Conservation (phyloP, 2,329 filamentous ascomycete genomes). For the Epichloe uncinata region DNA sequence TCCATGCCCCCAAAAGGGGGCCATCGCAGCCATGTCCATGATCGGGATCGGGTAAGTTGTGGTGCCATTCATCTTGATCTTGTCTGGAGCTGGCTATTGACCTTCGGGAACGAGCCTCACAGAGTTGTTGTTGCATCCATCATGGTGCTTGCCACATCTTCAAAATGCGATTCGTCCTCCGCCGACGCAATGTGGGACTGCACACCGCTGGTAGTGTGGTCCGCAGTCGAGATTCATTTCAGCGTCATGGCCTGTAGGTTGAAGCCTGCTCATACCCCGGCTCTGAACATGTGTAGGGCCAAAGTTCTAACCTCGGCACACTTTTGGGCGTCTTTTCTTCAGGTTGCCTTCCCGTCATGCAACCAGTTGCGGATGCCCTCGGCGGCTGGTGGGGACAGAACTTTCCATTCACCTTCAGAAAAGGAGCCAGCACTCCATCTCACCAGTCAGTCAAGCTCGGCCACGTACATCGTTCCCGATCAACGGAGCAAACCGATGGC, state of each 20-base stretch:
- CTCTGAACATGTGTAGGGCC: background rate
- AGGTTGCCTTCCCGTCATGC: slow-evolving; percentile 5
- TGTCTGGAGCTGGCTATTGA: background rate
- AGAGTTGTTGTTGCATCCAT: background rate
- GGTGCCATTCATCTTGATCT: background rate
- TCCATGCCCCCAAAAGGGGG: background rate
- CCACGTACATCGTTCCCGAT: background rate
- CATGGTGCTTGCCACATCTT: background rate
- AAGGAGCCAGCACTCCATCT: background rate
- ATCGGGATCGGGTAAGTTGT: background rate
- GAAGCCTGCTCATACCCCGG: too few species aligned
- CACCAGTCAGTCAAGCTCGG: background rate
- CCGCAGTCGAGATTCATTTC: slow-evolving; percentile 2
- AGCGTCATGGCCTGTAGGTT: background rate
- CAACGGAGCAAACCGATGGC: background rate
- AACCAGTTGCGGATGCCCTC: slow-evolving; percentile 2
- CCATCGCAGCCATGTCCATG: slow-evolving; percentile 2
- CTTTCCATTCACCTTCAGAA: slow-evolving; percentile 3
- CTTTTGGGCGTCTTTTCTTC: background rate
- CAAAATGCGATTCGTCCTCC: background rate
- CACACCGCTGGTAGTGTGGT: background rate
- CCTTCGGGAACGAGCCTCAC: too few species aligned
- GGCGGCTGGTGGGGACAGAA: slow-evolving; percentile 5
- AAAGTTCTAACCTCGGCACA: background rate
- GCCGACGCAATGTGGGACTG: background rate